Evolutionary conservation across 495 filamentous ascomycete genomes (phyloP).

Genomic region (Aspergillus kassunensis): DNA sequence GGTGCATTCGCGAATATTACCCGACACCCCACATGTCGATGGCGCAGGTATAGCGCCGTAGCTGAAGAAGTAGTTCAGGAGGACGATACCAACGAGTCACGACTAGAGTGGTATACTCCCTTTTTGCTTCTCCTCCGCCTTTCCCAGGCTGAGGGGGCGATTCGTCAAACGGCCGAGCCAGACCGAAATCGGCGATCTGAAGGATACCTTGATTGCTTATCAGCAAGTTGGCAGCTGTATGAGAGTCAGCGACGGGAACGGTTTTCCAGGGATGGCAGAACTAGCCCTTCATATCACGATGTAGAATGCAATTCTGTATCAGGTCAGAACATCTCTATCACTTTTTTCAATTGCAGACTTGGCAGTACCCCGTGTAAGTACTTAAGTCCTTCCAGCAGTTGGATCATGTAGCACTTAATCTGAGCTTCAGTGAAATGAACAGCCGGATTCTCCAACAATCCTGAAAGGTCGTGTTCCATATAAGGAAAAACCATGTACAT

Average conservation of each 20-base stretch:
- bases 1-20: slow-evolving; percentile 42
- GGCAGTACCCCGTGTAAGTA: slow-evolving; percentile 75
- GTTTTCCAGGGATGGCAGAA: not conserved
- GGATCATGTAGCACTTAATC: slow-evolving; percentile 97
- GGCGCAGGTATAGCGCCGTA: slow-evolving; percentile 86
- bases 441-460: slow-evolving; percentile 87
- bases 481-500: slow-evolving; percentile 99
- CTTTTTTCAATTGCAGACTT: not conserved
- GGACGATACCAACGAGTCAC: slow-evolving; percentile 97
- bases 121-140: slow-evolving; percentile 77
- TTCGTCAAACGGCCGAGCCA: slow-evolving; percentile 92
- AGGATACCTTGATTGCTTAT: slow-evolving; percentile 93
- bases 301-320: slow-evolving; percentile 69
- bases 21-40: slow-evolving; percentile 99
- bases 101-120: slow-evolving; percentile 92
- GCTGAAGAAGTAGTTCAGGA: slow-evolving; percentile 83
- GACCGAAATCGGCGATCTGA: slow-evolving; percentile 95
- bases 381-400: slow-evolving; percentile 81
- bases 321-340: slow-evolving; percentile 13
- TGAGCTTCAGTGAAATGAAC: slow-evolving; percentile 83
- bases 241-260: slow-evolving; percentile 23
- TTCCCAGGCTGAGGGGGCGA: slow-evolving; percentile 69
- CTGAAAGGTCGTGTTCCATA: slow-evolving; percentile 97
- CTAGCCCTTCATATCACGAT: slow-evolving; percentile 90
- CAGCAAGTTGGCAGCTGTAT: slow-evolving; percentile 84